Evolutionary conservation across 192 early-diverging fungal genomes (phyloP).

Genomic region (Rhizophlyctis rosea): DNA sequence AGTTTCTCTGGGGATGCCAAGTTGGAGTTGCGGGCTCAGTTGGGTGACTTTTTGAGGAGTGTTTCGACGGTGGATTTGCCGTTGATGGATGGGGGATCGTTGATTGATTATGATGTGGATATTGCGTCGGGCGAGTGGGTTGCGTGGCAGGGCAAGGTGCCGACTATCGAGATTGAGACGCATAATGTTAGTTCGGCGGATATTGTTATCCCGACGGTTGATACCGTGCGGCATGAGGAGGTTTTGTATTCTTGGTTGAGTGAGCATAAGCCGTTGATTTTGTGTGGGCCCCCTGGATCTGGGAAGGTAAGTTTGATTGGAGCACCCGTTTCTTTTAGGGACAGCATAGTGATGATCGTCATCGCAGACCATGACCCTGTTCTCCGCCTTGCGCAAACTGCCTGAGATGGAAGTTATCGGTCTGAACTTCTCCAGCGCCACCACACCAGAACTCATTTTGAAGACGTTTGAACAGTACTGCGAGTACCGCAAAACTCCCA

Average conservation of each 20-base stretch:
- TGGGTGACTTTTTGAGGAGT: constrained; percentile 81
- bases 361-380: constrained; percentile 89
- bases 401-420: constrained; percentile 96
- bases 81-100: constrained; percentile 40
- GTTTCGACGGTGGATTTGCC: constrained; percentile 76
- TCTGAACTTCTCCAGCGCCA: constrained; percentile 98
- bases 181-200: constrained; percentile 85
- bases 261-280: constrained; percentile 89
- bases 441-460: constrained; percentile 90
- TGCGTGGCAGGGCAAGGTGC: constrained; percentile 87
- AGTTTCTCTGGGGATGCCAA: constrained; percentile 90
- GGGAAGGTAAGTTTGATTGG: constrained; percentile 62
- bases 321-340: constrained; percentile 3
- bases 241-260: constrained; percentile 93
- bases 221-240: constrained; percentile 97
- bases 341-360: background rate
- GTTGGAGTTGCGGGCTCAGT: constrained; percentile 60
- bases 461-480: constrained; percentile 98
- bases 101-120: constrained; percentile 90
- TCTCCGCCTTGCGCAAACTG: constrained; percentile 89
- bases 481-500: constrained; percentile 94
- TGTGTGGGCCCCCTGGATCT: constrained; percentile 98
- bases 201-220: constrained; percentile 95
- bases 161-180: constrained; percentile 91
- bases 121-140: constrained; percentile 82